Percentiles rank a stretch among this genome's conserved stretches.
Conservation (phyloP, 345 rosid genomes). For the Trapa bicornis region DNA sequence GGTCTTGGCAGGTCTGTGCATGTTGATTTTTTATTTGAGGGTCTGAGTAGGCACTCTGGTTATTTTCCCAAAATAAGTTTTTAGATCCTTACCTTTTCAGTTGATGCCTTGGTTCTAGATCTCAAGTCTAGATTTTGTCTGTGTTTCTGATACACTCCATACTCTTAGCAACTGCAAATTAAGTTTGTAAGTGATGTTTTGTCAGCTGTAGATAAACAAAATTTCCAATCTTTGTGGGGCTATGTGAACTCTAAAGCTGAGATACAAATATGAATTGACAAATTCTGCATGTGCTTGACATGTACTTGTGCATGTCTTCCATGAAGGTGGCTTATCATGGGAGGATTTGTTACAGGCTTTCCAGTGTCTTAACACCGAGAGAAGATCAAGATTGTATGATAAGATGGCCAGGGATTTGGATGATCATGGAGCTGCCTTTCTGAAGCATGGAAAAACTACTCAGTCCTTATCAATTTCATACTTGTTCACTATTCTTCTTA, state of each 20-base stretch:
- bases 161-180: not conserved
- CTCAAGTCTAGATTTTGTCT: not conserved
- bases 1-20: not conserved
- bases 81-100: not conserved
- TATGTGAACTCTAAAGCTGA: not conserved
- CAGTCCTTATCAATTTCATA: conserved; percentile 75
- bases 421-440: conserved; percentile 57
- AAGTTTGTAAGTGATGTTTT: not conserved
- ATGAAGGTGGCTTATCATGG: not conserved
- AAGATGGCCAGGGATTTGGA: conserved; percentile 72
- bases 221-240: not conserved
- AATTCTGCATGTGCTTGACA: not conserved
- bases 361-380: conserved; percentile 25
- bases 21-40: too few relatives aligned
- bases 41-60: not conserved
- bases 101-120: not conserved
- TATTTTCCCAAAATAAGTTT: not conserved
- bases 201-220: too few relatives aligned
- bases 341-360: conserved; percentile 24
- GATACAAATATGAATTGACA: not conserved
- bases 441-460: conserved; percentile 80
- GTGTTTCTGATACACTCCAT: not conserved
- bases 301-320: not conserved
- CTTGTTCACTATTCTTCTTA: conserved; percentile 29
- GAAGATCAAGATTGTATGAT: conserved; percentile 51